Percentiles rank a stretch among this genome's conserved stretches.
These are phyloP conservation scores for Fagopyrum homotropicum DNA, from an alignment of 148 eudicot genomes.

Conservation along the genomic window DNA sequence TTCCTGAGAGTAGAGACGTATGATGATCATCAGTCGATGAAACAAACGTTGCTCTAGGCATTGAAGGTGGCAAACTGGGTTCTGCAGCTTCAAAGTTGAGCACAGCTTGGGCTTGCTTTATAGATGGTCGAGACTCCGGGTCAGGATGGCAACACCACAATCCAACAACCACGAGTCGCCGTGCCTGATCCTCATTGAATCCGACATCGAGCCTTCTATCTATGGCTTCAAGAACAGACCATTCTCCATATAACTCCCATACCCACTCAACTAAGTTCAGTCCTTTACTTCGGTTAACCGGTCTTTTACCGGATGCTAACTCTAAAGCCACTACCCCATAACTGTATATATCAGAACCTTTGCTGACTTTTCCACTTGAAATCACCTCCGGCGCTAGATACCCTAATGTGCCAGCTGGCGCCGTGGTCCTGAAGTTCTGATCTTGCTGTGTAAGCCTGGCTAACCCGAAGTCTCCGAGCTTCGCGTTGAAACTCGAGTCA, in stretches of 20 bases:
- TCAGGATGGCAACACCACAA: constrained; percentile 48
- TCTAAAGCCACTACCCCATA: constrained; percentile 24
- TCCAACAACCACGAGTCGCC: constrained; percentile 38
- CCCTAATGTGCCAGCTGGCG: constrained; percentile 13
- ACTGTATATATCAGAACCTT: constrained; percentile 3
- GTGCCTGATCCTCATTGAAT: constrained; percentile 26
- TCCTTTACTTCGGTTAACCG: constrained; percentile 14
- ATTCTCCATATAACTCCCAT: constrained; percentile 38
- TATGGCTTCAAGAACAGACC: constrained; percentile 22
- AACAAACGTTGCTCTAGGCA: too few species aligned
- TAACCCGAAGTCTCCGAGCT: constrained; percentile 20
- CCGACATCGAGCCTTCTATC: constrained; percentile 27
- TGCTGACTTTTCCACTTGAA: constrained; percentile 5
- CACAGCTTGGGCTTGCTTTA: too few species aligned
- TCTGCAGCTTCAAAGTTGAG: too few species aligned
- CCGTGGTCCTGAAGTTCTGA: not conserved
- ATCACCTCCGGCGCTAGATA: constrained; percentile 13
- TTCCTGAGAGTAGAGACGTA: too few species aligned
- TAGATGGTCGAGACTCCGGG: too few species aligned
- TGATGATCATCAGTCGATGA: too few species aligned
- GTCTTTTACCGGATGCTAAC: constrained; percentile 36
- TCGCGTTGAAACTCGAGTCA: constrained; percentile 16
- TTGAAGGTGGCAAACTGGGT: too few species aligned
- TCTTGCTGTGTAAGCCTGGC: constrained; percentile 16
- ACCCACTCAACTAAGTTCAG: constrained; percentile 33